Evolutionary conservation across 2,329 filamentous ascomycete genomes (phyloP), one percentile per base, ranked within the genome.

Genomic region (Ophiostoma himal-ulmi): DNA sequence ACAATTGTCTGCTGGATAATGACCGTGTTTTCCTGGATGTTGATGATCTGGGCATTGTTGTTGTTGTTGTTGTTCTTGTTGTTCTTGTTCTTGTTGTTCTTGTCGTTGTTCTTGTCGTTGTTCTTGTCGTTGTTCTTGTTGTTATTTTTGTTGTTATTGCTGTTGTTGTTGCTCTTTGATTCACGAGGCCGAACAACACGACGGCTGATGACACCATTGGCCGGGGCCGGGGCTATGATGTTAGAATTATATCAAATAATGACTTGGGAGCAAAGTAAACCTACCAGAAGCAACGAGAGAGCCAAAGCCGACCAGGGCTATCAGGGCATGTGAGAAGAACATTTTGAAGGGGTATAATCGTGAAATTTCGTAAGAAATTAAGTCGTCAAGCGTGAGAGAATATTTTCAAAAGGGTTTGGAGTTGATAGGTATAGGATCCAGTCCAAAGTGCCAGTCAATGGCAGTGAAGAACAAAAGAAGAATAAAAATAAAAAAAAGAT

Each of bases 1-100:
- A 76, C 39, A 48, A 78, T 74, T 1, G 77, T 78, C 75, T 79
- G 76, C 67, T 79, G 74, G n/a, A 80, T 77, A 70, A 77, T 76
- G 36, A 78, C 66, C 26, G 76, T 73, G 66, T 68, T 76, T 72
- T 76, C 75, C 72, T 75, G 76, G 69, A 76, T 68, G 7, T 73
- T 74, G 54, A 72, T 68, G 36, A 30, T 68, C 5, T 52, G 64
- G 7, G 26, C 48, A 39, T 65, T 71, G 36, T 67, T 68, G 26
- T 68, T 69, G 37, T 68, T 70, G n/a, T 67, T 66, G n/a, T 69
- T 69, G 39, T 67, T 64, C 4, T 64, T 76, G 73, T 78, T 76
- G 73, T 78, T 75, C 44, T 77, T 75, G n/a, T 78, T 76, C 68
- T 75, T 77, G 20, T 77, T 69, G 57, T 75, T 74, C 41, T 73